phyloP scores from a whole-genome alignment of 1,284 basidiomycete genomes.

The Cryptococcus floricola region DNA sequence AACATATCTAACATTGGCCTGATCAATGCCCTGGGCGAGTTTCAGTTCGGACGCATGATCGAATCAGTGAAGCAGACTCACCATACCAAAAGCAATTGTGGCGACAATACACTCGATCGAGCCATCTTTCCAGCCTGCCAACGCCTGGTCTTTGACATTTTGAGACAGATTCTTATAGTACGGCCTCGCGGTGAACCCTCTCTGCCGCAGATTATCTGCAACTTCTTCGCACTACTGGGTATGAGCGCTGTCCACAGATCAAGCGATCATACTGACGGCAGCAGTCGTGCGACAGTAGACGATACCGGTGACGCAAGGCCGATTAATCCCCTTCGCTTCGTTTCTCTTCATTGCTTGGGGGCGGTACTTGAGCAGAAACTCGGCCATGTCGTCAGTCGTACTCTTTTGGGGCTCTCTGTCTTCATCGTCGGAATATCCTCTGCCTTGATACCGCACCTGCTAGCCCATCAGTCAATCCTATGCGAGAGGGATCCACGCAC shows the following conservation, averaged over 20 bases:
- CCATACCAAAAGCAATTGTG: slow-evolving; percentile 77
- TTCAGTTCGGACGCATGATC: background rate
- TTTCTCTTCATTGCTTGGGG: slow-evolving; percentile 25
- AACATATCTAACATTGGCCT: slow-evolving; percentile 67
- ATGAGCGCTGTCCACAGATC: background rate
- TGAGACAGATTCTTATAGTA: slow-evolving; percentile 65
- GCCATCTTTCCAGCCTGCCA: slow-evolving; percentile 57
- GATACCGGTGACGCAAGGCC: slow-evolving; percentile 63
- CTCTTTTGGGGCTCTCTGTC: slow-evolving; percentile 6
- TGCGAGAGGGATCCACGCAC: slow-evolving; percentile 40
- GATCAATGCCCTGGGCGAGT: slow-evolving; percentile 66
- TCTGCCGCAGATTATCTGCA: slow-evolving; percentile 58
- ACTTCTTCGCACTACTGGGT: slow-evolving; percentile 61
- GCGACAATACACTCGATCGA: slow-evolving; percentile 54
- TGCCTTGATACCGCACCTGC: slow-evolving; percentile 25
- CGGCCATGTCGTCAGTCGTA: slow-evolving; percentile 55
- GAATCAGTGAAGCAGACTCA: slow-evolving; percentile 12
- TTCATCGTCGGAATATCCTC: slow-evolving; percentile 6
- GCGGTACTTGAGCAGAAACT: slow-evolving; percentile 56
- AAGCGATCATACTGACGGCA: slow-evolving; percentile 13
- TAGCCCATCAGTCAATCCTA: background rate
- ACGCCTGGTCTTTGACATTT: slow-evolving; percentile 53
- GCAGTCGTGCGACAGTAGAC: slow-evolving; percentile 63
- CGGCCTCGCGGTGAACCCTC: slow-evolving; percentile 65
- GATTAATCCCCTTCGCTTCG: slow-evolving; percentile 19